phyloP scores from a whole-genome alignment of 441 rosid species.

The Euphorbia neoarborescens region DNA sequence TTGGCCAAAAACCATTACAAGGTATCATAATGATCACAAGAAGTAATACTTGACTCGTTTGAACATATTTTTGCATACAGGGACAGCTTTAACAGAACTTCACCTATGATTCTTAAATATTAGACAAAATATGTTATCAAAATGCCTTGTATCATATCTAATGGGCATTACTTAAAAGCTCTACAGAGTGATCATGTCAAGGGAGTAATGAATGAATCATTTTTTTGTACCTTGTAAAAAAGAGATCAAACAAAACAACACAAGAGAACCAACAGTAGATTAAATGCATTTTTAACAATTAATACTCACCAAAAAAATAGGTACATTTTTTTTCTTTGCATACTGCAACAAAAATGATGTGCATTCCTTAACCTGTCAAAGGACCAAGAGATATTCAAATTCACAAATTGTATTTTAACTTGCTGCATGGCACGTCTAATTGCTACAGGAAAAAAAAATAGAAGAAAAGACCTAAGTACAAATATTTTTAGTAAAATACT shows the following conservation, averaged over 20 bases:
- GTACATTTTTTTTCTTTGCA: conserved; percentile 73
- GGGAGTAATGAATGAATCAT: neutral
- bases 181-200: neutral
- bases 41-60: neutral
- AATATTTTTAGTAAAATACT: neutral
- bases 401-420: conserved; percentile 9
- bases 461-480: neutral
- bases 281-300: conserved; percentile 10
- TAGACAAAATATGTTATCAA: neutral
- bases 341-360: conserved; percentile 80
- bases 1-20: neutral
- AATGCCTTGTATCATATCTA: neutral
- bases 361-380: conserved; percentile 77
- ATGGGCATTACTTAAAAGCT: neutral
- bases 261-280: neutral
- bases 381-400: conserved; percentile 14
- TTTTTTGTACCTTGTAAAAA: neutral
- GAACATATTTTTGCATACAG: neutral
- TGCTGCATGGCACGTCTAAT: neutral
- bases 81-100: neutral
- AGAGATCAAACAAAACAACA: conserved; percentile 26
- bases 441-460: neutral
- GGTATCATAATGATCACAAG: neutral
- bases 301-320: conserved; percentile 71
- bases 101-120: conserved; percentile 6